Evolutionary conservation across 306 rosid species (phyloP).

Genomic region (Vigna nakashimae): DNA sequence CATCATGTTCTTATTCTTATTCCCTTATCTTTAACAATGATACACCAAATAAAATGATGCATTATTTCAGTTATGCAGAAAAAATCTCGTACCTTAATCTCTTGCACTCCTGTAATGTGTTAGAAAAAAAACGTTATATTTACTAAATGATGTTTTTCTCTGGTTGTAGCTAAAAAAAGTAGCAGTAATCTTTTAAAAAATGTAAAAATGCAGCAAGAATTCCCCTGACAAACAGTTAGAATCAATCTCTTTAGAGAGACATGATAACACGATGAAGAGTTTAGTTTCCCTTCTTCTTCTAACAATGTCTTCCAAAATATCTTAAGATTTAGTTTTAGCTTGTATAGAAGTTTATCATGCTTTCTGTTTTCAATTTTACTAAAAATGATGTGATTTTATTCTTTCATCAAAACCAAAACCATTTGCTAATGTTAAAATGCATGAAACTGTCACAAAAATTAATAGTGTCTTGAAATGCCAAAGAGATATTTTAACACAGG

Average conservation of each 20-base stretch:
- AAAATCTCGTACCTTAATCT: constrained; percentile 17
- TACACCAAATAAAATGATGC: constrained; percentile 30
- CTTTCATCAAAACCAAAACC: too few species aligned
- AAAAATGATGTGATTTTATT: too few species aligned
- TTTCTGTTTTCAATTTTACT: not conserved
- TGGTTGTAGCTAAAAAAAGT: not conserved
- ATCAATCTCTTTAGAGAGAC: not conserved
- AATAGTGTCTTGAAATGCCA: not conserved
- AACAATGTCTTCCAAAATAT: not conserved
- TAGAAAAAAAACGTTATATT: not conserved
- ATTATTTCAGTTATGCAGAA: not conserved
- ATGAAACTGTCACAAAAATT: not conserved
- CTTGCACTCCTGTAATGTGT: not conserved
- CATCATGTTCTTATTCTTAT: constrained; percentile 15
- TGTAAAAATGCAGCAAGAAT: not conserved
- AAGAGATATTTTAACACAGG: not conserved
- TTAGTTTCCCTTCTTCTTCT: not conserved
- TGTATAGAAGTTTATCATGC: not conserved
- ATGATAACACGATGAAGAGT: not conserved
- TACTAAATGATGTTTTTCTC: not conserved
- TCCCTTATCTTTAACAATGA: not conserved
- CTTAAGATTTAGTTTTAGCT: not conserved
- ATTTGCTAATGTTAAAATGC: not conserved
- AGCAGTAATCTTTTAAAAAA: too few species aligned
- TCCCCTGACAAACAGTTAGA: not conserved